These are phyloP conservation scores for Phlebopus sp. DNA, from an alignment of 1,284 basidiomycete species.

Conservation along the genomic window DNA sequence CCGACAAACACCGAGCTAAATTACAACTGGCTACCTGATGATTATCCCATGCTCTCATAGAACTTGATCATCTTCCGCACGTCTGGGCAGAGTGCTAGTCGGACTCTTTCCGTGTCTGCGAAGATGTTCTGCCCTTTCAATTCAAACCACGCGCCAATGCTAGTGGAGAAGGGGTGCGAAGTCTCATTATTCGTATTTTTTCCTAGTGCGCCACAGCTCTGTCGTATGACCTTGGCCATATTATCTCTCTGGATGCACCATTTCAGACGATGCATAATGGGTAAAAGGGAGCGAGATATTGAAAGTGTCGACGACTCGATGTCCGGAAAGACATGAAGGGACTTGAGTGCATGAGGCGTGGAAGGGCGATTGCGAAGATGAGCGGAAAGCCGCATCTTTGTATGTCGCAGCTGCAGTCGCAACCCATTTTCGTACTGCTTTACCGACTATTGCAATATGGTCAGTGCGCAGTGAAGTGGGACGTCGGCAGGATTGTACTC, in stretches of 20 bases:
- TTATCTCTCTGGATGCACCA: slow-evolving; percentile 56
- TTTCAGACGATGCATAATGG: slow-evolving; percentile 42
- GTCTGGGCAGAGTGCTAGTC: slow-evolving; percentile 65
- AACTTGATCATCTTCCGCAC: slow-evolving; percentile 55
- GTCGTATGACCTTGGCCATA: slow-evolving; percentile 50
- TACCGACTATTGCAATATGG: slow-evolving; percentile 32
- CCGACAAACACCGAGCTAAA: background rate
- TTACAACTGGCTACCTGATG: background rate
- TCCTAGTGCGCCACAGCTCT: slow-evolving; percentile 30
- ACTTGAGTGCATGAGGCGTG: slow-evolving; percentile 26
- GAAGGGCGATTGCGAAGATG: slow-evolving; percentile 35
- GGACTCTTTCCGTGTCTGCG: slow-evolving; percentile 58
- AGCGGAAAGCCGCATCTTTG: slow-evolving; percentile 35
- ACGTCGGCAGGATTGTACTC: slow-evolving; percentile 23
- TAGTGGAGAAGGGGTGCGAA: slow-evolving; percentile 24
- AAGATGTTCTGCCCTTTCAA: slow-evolving; percentile 45
- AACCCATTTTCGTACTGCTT: slow-evolving; percentile 40
- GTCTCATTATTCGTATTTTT: slow-evolving; percentile 17
- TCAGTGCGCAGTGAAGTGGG: background rate
- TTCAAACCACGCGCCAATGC: slow-evolving; percentile 55
- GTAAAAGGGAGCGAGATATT: slow-evolving; percentile 42
- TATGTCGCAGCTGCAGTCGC: slow-evolving; percentile 38
- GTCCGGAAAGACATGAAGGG: slow-evolving; percentile 40
- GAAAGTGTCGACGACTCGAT: slow-evolving; percentile 35
- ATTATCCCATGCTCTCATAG: slow-evolving; percentile 47